phyloP scores from a whole-genome alignment of 768 basidiomycete genomes.

The Clavaria fumosa region DNA sequence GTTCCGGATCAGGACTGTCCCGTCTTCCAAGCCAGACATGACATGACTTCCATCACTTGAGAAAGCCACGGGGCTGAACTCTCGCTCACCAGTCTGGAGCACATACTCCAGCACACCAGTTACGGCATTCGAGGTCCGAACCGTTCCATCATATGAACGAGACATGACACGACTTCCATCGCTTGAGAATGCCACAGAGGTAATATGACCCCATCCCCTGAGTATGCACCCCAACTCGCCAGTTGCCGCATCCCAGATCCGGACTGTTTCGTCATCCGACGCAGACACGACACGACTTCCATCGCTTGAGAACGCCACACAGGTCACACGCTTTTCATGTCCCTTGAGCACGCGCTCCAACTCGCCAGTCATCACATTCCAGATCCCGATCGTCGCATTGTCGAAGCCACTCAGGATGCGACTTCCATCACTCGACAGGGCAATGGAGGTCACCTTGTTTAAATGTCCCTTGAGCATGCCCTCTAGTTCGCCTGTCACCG shows the following conservation, averaged over 20 bases:
- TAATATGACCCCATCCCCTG: no score
- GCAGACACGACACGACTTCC: slow-evolving; percentile 10
- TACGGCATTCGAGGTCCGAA: slow-evolving; percentile 18
- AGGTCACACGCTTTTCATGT: slow-evolving; percentile 5
- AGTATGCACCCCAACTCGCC: slow-evolving; percentile 1
- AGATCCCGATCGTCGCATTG: no score
- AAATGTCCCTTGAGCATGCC: no score
- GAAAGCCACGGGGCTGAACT: slow-evolving; percentile 6
- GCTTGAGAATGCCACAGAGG: slow-evolving; percentile 34
- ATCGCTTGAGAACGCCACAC: slow-evolving; percentile 11
- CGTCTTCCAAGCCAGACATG: slow-evolving; percentile 1
- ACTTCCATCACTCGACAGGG: no score
- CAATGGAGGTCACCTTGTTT: no score
- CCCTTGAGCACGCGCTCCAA: no score
- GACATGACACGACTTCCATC: slow-evolving; percentile 33
- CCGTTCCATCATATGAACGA: slow-evolving; percentile 34
- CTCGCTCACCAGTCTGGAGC: not conserved
- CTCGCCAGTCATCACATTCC: no score
- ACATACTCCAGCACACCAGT: not conserved
- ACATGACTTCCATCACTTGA: slow-evolving; percentile 5
- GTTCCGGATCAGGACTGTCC: slow-evolving; percentile 6
- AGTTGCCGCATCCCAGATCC: slow-evolving; percentile 12
- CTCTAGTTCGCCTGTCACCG: no score
- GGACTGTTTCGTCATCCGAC: slow-evolving; percentile 9
- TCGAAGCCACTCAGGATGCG: no score